Evolutionary conservation across 371 early-diverging fungal genomes (phyloP).

Genomic region (Mortierella sp.): DNA sequence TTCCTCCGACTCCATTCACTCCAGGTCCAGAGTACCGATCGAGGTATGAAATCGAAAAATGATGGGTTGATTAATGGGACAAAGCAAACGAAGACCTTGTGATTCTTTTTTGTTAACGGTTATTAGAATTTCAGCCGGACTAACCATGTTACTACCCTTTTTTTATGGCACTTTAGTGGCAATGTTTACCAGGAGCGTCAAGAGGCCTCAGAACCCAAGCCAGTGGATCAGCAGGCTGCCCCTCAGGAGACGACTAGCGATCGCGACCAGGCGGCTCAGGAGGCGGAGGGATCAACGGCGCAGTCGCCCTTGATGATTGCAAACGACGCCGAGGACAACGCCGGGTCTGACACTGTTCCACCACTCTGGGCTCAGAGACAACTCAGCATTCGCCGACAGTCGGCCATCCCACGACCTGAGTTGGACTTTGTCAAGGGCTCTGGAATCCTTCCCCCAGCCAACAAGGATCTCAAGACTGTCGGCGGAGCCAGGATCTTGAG

Average conservation of each 20-base stretch:
- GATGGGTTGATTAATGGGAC: not conserved
- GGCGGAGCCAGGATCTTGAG: constrained; percentile 53
- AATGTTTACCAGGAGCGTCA: not conserved
- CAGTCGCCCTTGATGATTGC: not conserved
- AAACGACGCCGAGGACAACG: constrained; percentile 8
- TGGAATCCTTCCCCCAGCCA: constrained; percentile 47
- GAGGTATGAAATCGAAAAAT: not conserved
- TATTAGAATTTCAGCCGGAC: not conserved
- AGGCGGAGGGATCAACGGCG: not conserved
- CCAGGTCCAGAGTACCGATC: not conserved
- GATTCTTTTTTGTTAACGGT: not conserved
- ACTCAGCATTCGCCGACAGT: constrained; percentile 48
- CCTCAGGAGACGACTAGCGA: not conserved
- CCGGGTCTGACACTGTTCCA: not conserved
- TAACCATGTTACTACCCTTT: constrained; percentile 6
- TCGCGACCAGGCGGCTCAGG: not conserved
- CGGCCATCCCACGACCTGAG: constrained; percentile 46
- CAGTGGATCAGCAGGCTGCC: not conserved
- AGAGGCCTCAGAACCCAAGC: too few species aligned
- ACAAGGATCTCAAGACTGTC: constrained; percentile 24
- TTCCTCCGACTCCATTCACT: not conserved
- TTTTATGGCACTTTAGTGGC: not conserved
- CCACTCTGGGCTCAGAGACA: constrained; percentile 52
- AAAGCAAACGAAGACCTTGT: not conserved
- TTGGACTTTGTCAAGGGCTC: constrained; percentile 49